A percentile compares a stretch with the other conserved stretches of the same genome.
Evolutionary conservation across 176 grass and related monocot genomes (phyloP).

Genomic region (Themeda triandra): DNA sequence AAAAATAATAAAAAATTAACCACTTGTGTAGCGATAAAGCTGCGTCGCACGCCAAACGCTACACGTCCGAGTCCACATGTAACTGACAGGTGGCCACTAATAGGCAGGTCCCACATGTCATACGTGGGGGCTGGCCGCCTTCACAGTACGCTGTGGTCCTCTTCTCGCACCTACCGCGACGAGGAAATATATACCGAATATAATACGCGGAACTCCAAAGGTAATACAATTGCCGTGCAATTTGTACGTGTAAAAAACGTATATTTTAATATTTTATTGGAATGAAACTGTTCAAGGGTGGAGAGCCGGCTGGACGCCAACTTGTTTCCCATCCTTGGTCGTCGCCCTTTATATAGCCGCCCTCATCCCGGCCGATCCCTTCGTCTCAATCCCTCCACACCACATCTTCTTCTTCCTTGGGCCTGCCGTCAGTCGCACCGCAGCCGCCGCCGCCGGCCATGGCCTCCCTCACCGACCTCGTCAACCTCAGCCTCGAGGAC

Average conservation of each 20-base stretch:
- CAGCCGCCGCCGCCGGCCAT: conserved; percentile 45
- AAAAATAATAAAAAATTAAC: too few relatives aligned
- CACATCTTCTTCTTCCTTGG: neutral
- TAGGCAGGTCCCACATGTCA: accelerated
- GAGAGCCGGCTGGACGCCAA: too few relatives aligned
- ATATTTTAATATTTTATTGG: neutral
- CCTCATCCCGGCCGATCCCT: conserved; percentile 19
- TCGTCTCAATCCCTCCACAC: neutral
- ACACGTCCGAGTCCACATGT: accelerated
- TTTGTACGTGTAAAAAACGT: conserved; percentile 3
- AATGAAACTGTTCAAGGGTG: neutral
- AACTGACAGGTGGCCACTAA: accelerated
- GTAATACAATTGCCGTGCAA: neutral
- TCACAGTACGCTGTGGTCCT: neutral
- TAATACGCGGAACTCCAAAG: conserved; percentile 7
- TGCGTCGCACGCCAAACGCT: neutral
- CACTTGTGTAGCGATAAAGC: neutral
- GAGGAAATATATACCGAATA: neutral
- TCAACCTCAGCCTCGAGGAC: conserved; percentile 80
- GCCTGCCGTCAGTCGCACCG: neutral
- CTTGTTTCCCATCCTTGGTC: conserved; percentile 29
- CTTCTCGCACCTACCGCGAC: neutral
- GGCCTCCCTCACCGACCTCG: conserved; percentile 87
- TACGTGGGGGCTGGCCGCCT: accelerated
- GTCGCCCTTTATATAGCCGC: conserved; percentile 40